Evolutionary conservation across 2,329 filamentous ascomycete species (phyloP).

Genomic region (Apiospora kogelbergensis): DNA sequence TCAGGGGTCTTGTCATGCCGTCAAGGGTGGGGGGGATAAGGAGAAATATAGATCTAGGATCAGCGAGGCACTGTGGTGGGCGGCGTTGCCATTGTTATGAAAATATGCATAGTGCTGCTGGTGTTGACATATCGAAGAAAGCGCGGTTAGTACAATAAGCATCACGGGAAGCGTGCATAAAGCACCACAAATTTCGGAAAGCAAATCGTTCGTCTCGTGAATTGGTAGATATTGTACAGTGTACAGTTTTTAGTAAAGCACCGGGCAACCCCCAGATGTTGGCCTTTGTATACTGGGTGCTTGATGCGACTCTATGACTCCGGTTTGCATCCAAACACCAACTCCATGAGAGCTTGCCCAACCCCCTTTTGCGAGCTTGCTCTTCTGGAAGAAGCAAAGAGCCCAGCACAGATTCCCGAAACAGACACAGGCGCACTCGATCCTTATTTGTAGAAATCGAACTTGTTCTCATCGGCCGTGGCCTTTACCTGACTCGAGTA

Average conservation of each 20-base stretch:
- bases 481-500: conserved; percentile 97
- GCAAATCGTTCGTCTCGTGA: conserved; percentile 6
- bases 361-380: background rate
- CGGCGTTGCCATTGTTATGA: background rate
- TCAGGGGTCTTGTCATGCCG: background rate
- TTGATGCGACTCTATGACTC: conserved; percentile 3
- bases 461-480: conserved; percentile 65
- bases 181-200: background rate
- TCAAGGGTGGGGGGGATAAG: conserved; percentile 5
- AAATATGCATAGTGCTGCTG: background rate
- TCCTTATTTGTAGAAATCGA: conserved; percentile 85
- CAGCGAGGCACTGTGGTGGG: background rate
- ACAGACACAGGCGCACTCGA: background rate
- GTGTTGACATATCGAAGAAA: no score
- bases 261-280: background rate
- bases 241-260: conserved; percentile 9
- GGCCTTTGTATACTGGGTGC: background rate
- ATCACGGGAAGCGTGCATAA: background rate
- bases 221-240: conserved; percentile 16
- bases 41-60: background rate
- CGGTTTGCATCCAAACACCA: background rate
- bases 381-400: background rate
- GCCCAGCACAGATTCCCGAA: background rate
- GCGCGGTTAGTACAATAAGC: background rate
- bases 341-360: conserved; percentile 1